Conservation (phyloP, 352 stramenopile genomes). For the Thalassiosira ordinaria region DNA sequence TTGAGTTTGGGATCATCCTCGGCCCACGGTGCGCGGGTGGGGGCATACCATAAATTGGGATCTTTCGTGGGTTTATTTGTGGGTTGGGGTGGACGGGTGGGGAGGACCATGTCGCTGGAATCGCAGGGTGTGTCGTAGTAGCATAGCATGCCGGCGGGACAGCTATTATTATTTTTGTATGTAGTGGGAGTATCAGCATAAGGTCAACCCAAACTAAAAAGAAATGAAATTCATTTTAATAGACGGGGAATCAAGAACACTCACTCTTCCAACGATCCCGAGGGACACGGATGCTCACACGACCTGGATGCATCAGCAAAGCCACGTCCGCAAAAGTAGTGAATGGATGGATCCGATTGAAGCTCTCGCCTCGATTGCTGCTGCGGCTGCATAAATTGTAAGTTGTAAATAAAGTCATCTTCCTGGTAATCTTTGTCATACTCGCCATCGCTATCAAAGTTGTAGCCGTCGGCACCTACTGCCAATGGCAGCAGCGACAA, state of each 20-base stretch:
- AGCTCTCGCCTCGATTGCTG: no score
- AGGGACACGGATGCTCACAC: slow-evolving; percentile 11
- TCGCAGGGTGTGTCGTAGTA: slow-evolving; percentile 33
- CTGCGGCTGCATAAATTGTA: no score
- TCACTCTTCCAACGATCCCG: slow-evolving; percentile 15
- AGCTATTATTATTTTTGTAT: slow-evolving; percentile 1
- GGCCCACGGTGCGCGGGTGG: slow-evolving; percentile 3
- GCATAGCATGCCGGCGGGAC: slow-evolving; percentile 29
- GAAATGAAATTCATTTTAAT: background rate
- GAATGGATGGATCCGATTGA: slow-evolving; percentile 13
- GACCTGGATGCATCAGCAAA: slow-evolving; percentile 7
- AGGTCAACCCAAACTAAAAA: background rate
- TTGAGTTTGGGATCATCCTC: background rate
- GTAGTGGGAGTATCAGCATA: background rate
- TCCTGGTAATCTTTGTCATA: no score
- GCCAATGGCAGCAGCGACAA: no score
- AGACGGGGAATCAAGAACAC: background rate
- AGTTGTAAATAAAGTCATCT: no score
- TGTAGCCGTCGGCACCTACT: no score
- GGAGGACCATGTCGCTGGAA: background rate
- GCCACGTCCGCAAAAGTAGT: slow-evolving; percentile 23
- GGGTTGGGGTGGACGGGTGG: background rate
- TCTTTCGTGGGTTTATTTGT: background rate
- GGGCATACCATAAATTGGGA: background rate
- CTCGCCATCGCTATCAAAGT: no score